phyloP scores from a whole-genome alignment of 1,139 yeast genomes.

The Pichia sp. region DNA sequence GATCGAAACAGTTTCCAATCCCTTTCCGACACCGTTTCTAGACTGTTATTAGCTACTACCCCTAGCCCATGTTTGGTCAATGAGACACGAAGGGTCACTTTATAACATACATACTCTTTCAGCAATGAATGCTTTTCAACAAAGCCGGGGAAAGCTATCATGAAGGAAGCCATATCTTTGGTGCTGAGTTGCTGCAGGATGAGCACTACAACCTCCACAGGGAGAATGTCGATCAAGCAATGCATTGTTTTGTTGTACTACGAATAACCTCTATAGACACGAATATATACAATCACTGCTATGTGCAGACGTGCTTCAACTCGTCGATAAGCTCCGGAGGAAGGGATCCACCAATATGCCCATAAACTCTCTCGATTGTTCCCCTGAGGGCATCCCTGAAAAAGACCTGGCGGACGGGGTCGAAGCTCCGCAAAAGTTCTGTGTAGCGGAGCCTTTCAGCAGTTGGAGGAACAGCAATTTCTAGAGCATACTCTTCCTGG shows the following conservation, averaged over 20 bases:
- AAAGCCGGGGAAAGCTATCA: not conserved
- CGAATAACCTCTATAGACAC: not conserved
- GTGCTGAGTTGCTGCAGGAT: not conserved
- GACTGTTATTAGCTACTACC: not conserved
- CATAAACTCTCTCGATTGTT: constrained; percentile 2
- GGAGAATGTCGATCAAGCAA: not conserved
- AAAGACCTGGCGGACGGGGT: constrained; percentile 58
- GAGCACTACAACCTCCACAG: not conserved
- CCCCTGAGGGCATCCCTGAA: constrained; percentile 33
- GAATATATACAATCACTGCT: not conserved
- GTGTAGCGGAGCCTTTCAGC: constrained; percentile 59
- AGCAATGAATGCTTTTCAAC: not conserved
- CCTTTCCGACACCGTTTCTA: not conserved
- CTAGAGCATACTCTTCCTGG: constrained; percentile 40
- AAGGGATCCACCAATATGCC: constrained; percentile 1
- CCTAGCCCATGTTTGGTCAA: not conserved
- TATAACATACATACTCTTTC: not conserved
- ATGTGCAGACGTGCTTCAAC: constrained; percentile 1
- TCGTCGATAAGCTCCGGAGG: constrained; percentile 3
- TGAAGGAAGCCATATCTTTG: not conserved
- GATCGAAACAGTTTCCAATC: not conserved
- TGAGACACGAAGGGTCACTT: not conserved
- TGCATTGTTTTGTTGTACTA: not conserved
- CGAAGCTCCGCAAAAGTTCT: constrained; percentile 42
- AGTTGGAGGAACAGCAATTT: constrained; percentile 38